Evolutionary conservation across 106 monocot species (phyloP).

Genomic region (Acanthochlamys bracteata): DNA sequence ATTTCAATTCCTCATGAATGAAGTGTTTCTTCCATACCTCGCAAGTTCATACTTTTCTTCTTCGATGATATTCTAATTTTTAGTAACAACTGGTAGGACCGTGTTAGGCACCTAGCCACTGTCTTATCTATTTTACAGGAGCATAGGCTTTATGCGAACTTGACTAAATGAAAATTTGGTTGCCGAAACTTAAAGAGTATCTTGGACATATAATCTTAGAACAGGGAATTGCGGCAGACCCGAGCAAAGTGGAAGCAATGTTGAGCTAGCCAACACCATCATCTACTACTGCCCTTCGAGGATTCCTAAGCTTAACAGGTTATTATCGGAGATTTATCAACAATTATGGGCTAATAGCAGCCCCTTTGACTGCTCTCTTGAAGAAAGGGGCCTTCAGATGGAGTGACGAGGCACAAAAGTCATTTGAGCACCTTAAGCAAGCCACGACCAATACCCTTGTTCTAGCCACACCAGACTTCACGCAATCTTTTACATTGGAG

Average conservation of each 20-base stretch:
- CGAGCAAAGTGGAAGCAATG: neutral
- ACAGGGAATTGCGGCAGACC: neutral
- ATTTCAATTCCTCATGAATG: neutral
- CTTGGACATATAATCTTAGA: neutral
- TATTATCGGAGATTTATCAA: neutral
- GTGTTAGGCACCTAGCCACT: neutral
- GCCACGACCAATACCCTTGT: too few species aligned
- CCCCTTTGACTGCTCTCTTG: neutral
- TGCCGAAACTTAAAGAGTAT: neutral
- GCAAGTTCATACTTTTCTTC: neutral
- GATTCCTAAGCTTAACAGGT: conserved; percentile 1
- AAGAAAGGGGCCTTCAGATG: neutral
- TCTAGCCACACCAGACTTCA: too few species aligned
- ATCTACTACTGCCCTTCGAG: neutral
- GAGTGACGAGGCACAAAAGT: too few species aligned
- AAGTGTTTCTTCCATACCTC: neutral
- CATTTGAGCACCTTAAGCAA: too few species aligned
- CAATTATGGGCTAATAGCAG: neutral
- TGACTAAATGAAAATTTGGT: too few species aligned
- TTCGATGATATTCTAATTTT: conserved; percentile 4
- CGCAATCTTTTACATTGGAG: too few species aligned
- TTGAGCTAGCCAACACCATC: neutral
- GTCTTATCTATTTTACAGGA: neutral
- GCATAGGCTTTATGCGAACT: too few species aligned
- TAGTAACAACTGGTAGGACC: neutral